These are phyloP conservation scores for Hypoxylon lienhwacheense DNA, from an alignment of 495 filamentous ascomycete species.

Conservation along the genomic window DNA sequence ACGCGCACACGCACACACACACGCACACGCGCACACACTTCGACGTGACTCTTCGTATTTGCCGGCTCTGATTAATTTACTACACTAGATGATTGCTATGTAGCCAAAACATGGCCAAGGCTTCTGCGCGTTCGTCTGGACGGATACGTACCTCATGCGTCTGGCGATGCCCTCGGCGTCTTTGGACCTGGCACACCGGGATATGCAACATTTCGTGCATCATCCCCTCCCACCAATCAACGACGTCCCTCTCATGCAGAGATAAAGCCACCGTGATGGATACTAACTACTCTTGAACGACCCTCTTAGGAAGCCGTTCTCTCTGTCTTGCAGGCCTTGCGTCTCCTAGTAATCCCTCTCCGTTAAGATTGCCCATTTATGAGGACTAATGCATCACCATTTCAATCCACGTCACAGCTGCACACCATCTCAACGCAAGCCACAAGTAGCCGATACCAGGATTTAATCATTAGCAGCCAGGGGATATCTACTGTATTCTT, in stretches of 20 bases:
- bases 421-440: slow-evolving; percentile 34
- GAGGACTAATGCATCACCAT: slow-evolving; percentile 18
- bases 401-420: slow-evolving; percentile 30
- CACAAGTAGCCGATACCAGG: slow-evolving; percentile 8
- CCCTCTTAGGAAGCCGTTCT: slow-evolving; percentile 15
- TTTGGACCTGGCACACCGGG: slow-evolving; percentile 26
- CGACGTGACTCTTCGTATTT: slow-evolving; percentile 33
- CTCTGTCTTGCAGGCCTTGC: slow-evolving; percentile 13
- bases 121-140: slow-evolving; percentile 13
- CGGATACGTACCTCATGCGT: slow-evolving; percentile 11
- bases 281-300: slow-evolving; percentile 14
- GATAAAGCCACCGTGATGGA: slow-evolving; percentile 27
- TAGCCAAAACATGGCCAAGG: slow-evolving; percentile 19
- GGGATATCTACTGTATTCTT: slow-evolving; percentile 35
- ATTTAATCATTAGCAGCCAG: slow-evolving; percentile 31
- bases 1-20: slow-evolving; percentile 7
- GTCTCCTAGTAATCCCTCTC: slow-evolving; percentile 2
- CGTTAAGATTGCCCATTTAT: slow-evolving; percentile 3
- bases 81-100: slow-evolving; percentile 25
- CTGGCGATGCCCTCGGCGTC: slow-evolving; percentile 21
- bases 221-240: slow-evolving; percentile 28
- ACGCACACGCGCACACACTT: too few relatives aligned
- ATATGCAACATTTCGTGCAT: slow-evolving; percentile 43
- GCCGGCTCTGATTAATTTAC: slow-evolving; percentile 32
- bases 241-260: slow-evolving; percentile 34